These are phyloP conservation scores for Nakaseomyces delphensis DNA, from an alignment of 1,139 yeast genomes.

Conservation along the genomic window DNA sequence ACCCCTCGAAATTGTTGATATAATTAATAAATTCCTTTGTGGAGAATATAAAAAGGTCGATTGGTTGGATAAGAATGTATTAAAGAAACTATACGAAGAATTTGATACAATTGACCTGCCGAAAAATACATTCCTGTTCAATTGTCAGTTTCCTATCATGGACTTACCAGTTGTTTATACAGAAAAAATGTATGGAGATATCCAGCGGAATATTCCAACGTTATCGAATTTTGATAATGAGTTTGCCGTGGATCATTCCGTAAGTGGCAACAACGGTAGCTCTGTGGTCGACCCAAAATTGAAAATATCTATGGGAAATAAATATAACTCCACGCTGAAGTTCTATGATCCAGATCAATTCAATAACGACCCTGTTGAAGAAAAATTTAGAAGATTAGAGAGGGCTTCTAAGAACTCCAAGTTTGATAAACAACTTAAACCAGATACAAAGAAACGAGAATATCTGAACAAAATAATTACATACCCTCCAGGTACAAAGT, in stretches of 20 bases:
- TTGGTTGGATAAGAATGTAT: conserved; percentile 71
- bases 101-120: conserved; percentile 29
- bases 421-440: conserved; percentile 71
- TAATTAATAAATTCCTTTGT: conserved; percentile 52
- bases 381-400: conserved; percentile 74
- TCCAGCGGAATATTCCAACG: conserved; percentile 32
- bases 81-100: conserved; percentile 47
- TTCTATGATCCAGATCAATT: conserved; percentile 60
- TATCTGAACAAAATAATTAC: conserved; percentile 58
- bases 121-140: conserved; percentile 39
- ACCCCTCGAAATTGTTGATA: conserved; percentile 32
- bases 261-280: conserved; percentile 13
- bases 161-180: conserved; percentile 77
- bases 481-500: conserved; percentile 76
- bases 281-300: background rate
- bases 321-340: conserved; percentile 36
- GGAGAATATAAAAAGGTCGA: conserved; percentile 54
- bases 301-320: conserved; percentile 29
- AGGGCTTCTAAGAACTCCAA: conserved; percentile 65
- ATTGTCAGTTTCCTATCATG: conserved; percentile 65
- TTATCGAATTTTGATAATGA: conserved; percentile 28
- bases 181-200: conserved; percentile 38
- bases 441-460: conserved; percentile 75
- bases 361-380: conserved; percentile 72
- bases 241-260: conserved; percentile 1